Evolutionary conservation across 2,329 filamentous ascomycete species (phyloP), one percentile per base, ranked within the genome.

Genomic region (Camillea tinctor): DNA sequence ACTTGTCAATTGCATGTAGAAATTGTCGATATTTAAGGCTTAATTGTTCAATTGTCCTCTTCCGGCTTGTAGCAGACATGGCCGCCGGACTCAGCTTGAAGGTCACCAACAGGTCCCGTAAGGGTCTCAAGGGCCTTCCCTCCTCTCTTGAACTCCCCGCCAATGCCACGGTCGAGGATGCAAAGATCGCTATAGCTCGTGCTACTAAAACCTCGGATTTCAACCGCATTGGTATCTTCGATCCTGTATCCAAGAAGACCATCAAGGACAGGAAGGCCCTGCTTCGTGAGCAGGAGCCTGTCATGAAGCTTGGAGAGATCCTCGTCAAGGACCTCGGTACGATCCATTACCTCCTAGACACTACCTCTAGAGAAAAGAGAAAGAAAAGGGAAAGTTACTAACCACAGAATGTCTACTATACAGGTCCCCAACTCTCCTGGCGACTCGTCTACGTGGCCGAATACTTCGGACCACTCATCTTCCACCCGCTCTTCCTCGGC

Each of bases 361-460:
- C 24, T 26, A 26, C 2, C 8, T 30, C 26, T 4, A 30, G 26
- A 30, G 26, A 30, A 4, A 9, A 30, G 26, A 7, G 26, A 30
- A 30, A 11, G 13, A 24, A 22, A 13, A 9, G 11, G 48, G 9
- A 23, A 57, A 53, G 4, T 4, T 23, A 19, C 63, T 65, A 24
- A 65, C 48, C 15, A n/a, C 6, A n/a, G 54, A 11, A n/a, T 53
- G 21, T 51, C 49, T 50, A 40, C 21, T 51, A 30, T 58, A 30
- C 60, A 96, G 93, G 95, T 17, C 86, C 88, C 54, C 95, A 99
- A 76, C 89, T 97, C 58, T 87, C 87, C 64, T 99, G 95, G 95
- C 88, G 88, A 65, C 95, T 92, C 62, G 94, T 98, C 75, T 99
- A 94, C 81, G 80, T 97, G 64, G 88, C 97, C 80, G 95, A 99